Conservation (phyloP, 306 rosid genomes). For the Begonia loranthoides region DNA sequence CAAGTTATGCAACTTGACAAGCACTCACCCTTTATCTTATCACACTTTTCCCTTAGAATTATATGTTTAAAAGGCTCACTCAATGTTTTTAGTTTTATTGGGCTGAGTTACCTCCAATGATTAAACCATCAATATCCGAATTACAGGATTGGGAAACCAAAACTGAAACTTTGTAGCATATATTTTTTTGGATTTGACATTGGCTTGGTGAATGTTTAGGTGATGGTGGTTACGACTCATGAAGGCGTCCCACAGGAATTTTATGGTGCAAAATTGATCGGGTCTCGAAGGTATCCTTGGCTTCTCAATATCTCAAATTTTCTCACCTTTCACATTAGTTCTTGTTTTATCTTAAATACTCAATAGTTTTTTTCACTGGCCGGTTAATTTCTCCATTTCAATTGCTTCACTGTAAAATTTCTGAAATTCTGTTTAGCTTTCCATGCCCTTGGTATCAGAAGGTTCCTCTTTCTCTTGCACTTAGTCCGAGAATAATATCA, state of each 20-base stretch:
- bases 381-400: not conserved
- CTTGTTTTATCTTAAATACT: too few species aligned
- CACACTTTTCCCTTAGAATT: too few species aligned
- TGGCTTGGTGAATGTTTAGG: conserved; percentile 20
- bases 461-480: conserved; percentile 95
- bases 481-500: conserved; percentile 95
- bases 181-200: too few species aligned
- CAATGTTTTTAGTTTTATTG: too few species aligned
- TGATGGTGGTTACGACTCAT: conserved; percentile 94
- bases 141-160: too few species aligned
- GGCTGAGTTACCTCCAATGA: too few species aligned
- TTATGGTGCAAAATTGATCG: conserved; percentile 81
- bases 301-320: not conserved
- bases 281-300: conserved; percentile 62
- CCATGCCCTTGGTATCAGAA: conserved; percentile 90
- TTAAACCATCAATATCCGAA: too few species aligned
- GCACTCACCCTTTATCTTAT: too few species aligned
- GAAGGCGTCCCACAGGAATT: conserved; percentile 93
- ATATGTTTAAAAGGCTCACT: too few species aligned
- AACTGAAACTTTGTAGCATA: too few species aligned
- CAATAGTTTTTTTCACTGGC: not conserved
- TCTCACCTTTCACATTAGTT: too few species aligned
- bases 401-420: conserved; percentile 1
- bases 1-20: too few species aligned
- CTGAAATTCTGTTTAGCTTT: conserved; percentile 42